Conservation (phyloP, 768 basidiomycete genomes). For the Boletus reticulatus region DNA sequence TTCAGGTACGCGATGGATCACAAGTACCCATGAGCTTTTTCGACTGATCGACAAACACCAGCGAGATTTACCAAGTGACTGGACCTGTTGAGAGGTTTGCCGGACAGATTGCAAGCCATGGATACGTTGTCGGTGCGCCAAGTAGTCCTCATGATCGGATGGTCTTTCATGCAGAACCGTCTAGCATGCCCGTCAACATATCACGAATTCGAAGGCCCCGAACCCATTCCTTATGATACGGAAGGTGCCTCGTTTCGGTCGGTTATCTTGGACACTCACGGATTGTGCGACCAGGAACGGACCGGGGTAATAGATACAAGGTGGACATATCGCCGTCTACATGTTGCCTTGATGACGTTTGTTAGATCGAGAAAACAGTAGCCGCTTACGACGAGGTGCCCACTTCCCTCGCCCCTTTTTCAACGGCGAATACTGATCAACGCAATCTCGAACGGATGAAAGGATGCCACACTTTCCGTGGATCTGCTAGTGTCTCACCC, state of each 20-base stretch:
- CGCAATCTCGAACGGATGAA: background rate
- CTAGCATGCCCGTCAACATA: slow-evolving; percentile 81
- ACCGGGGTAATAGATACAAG: slow-evolving; percentile 93
- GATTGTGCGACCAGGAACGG: slow-evolving; percentile 54
- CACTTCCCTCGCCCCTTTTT: background rate
- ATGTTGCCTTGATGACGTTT: slow-evolving; percentile 4
- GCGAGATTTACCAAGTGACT: slow-evolving; percentile 96
- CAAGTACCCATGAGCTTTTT: background rate
- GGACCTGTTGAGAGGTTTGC: slow-evolving; percentile 94
- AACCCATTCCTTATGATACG: slow-evolving; percentile 82
- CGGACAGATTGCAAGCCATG: slow-evolving; percentile 83
- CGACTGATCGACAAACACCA: slow-evolving; percentile 27
- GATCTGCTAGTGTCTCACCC: slow-evolving; percentile 69
- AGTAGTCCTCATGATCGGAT: background rate
- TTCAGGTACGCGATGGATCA: slow-evolving; percentile 55
- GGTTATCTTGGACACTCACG: background rate
- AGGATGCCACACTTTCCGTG: slow-evolving; percentile 79
- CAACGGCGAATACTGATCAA: background rate
- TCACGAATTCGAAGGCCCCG: slow-evolving; percentile 91
- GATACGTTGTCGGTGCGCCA: slow-evolving; percentile 72
- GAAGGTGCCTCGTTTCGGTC: slow-evolving; percentile 52
- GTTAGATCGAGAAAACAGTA: slow-evolving; percentile 82
- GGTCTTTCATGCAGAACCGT: background rate
- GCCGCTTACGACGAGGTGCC: slow-evolving; percentile 84
- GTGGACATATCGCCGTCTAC: slow-evolving; percentile 31